Base-by-base conservation (phyloP, 2,329 filamentous ascomycete species). In the Dichotomopilus funicola region DNA sequence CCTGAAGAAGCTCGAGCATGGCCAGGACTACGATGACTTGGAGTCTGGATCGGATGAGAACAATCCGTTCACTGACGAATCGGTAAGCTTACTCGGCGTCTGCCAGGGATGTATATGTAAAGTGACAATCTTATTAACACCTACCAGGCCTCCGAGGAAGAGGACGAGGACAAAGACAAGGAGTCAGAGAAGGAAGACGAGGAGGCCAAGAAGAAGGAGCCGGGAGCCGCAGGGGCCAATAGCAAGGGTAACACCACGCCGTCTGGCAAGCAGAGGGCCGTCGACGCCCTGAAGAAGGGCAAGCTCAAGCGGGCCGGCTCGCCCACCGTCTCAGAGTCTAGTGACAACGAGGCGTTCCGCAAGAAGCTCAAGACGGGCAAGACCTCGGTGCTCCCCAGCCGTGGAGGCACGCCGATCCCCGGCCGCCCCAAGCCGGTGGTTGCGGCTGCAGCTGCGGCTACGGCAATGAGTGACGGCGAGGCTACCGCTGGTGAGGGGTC, bases 251-350 rank as follows among this genome's bases (percentile, higher is more conserved):
- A 80, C 40, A 88, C 71, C 10, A 79, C 79, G 3, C 75, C 79
- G 0, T 69, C 76, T 35, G 74, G 73, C 50, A 81, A 79, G 65
- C 74, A 73, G 52, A 73, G 73, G 54, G 65, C 70, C 9, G 68
- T 70, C 5, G 73, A 80, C 36, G 70, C 75, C 9, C 66, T 72
- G 5, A 82, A 81, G 69, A 82, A 82, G 67, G 70, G 71, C 64
- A 85, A 83, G 66, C 80, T 92, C 51, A 96, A 96, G 74, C 85
- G 92, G 35, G 81, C 89, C 36, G 90, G 91, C 13, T 96, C 91
- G 12, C 90, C 91, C 3, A 87, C 91, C 61, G 78, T 88, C 36
- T 96, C 91, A 1, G 92, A 97, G 68, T 90, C 90, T 8, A 95
- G 90, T 68, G 92, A 90, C 52, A 95, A 91, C 63, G 92, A 97